Conservation (phyloP, 768 basidiomycete genomes). For the Hygrocybe punicea region DNA sequence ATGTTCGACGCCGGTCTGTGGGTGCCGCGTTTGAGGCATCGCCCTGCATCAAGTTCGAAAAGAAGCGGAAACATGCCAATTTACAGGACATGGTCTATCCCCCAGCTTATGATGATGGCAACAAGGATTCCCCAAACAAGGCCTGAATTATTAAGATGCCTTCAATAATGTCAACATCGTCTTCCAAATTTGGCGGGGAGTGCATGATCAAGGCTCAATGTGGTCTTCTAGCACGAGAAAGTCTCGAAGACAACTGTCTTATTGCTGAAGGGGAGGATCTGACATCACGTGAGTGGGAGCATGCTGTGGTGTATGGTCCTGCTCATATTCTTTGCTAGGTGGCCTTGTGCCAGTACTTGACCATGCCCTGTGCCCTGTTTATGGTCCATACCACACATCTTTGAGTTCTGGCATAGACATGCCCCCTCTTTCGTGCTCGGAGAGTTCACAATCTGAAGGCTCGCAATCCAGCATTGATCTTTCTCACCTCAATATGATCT, state of each 20-base stretch:
- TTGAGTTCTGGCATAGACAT: constrained; percentile 66
- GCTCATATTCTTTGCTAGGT: background rate
- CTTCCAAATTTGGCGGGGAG: constrained; percentile 62
- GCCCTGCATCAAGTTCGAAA: constrained; percentile 63
- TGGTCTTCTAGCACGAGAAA: constrained; percentile 62
- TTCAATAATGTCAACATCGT: constrained; percentile 62
- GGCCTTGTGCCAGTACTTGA: constrained; percentile 38
- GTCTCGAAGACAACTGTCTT: constrained; percentile 62
- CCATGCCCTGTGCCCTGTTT: constrained; percentile 51
- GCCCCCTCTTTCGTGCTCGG: constrained; percentile 65
- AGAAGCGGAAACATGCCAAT: constrained; percentile 49
- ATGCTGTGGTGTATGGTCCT: constrained; percentile 3
- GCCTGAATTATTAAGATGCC: constrained; percentile 57
- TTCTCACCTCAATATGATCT: constrained; percentile 51
- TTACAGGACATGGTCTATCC: constrained; percentile 34
- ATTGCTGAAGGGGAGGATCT: constrained; percentile 66
- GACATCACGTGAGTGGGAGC: constrained; percentile 44
- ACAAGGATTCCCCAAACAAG: constrained; percentile 43
- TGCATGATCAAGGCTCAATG: constrained; percentile 63
- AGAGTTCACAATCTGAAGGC: constrained; percentile 64
- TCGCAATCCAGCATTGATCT: constrained; percentile 79
- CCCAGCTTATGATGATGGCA: constrained; percentile 10
- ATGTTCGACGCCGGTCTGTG: constrained; percentile 64
- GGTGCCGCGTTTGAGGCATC: constrained; percentile 66
- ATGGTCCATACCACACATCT: constrained; percentile 62